These are phyloP conservation scores for Tilletia horrida DNA, from an alignment of 1,284 basidiomycete genomes.

Conservation along the genomic window DNA sequence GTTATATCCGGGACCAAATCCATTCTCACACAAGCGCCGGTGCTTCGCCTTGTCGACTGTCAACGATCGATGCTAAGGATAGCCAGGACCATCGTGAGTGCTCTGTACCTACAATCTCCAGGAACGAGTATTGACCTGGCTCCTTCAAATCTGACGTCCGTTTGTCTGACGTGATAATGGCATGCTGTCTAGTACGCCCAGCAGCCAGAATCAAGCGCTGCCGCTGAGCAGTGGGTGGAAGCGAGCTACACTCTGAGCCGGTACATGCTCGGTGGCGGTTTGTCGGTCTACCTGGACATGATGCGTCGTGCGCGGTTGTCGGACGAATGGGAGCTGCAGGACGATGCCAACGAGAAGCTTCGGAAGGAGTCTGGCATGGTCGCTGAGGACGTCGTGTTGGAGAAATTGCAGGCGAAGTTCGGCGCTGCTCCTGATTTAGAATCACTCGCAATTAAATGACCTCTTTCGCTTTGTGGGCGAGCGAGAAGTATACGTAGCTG, in stretches of 20 bases:
- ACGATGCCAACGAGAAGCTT: background rate
- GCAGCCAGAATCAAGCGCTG: background rate
- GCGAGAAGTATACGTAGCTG: no score
- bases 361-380: background rate
- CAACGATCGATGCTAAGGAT: constrained; percentile 1
- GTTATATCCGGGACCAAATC: background rate
- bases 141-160: no score
- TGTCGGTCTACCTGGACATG: background rate
- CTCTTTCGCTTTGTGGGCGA: no score
- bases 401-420: background rate
- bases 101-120: background rate
- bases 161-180: no score
- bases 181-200: background rate
- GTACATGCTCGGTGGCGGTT: constrained; percentile 2
- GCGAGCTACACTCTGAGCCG: background rate
- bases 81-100: background rate
- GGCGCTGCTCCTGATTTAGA: no score
- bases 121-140: no score
- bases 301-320: background rate
- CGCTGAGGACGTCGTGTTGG: constrained; percentile 1
- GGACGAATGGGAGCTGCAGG: constrained; percentile 10
- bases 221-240: background rate
- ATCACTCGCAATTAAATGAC: no score
- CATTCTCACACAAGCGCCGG: background rate
- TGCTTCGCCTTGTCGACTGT: background rate